These are phyloP conservation scores for Acanthochlamys bracteata DNA, from an alignment of 106 monocot genomes.

Conservation along the genomic window DNA sequence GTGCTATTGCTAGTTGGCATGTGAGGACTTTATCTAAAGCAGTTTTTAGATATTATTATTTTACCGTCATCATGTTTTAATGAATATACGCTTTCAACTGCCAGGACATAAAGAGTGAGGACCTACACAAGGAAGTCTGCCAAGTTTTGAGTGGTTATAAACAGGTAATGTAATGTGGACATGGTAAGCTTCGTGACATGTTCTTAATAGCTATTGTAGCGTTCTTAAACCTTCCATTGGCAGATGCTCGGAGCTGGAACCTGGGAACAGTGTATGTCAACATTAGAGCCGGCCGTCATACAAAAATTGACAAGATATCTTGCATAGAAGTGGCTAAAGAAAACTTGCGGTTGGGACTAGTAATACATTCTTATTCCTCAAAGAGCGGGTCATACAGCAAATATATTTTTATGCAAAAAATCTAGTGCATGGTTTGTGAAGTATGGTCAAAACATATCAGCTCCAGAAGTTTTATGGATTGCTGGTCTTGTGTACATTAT, in stretches of 20 bases:
- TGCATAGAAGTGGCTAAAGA: constrained; percentile 13
- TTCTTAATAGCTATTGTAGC: too few species aligned
- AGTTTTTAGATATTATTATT: not conserved
- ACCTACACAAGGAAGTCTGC: constrained; percentile 66
- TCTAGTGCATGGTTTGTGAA: not conserved
- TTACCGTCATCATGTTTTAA: not conserved
- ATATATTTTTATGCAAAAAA: not conserved
- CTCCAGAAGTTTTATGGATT: not conserved
- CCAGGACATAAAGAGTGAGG: constrained; percentile 85
- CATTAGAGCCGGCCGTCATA: constrained; percentile 36
- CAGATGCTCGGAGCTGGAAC: constrained; percentile 55
- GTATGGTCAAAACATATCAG: not conserved
- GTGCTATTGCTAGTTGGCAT: constrained; percentile 94
- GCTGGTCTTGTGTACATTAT: not conserved
- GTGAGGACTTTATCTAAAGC: constrained; percentile 29
- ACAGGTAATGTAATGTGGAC: constrained; percentile 44
- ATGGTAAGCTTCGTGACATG: not conserved
- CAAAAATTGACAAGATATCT: constrained; percentile 48
- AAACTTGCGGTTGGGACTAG: too few species aligned
- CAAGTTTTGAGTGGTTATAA: constrained; percentile 87
- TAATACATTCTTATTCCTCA: too few species aligned
- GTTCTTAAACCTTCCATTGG: not conserved
- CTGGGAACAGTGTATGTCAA: constrained; percentile 49
- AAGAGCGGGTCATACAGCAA: too few species aligned
- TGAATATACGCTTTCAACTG: not conserved